Percentiles rank a stretch among this genome's conserved stretches.
phyloP scores from a whole-genome alignment of 441 rosid genomes.

The Viola pubescens region DNA sequence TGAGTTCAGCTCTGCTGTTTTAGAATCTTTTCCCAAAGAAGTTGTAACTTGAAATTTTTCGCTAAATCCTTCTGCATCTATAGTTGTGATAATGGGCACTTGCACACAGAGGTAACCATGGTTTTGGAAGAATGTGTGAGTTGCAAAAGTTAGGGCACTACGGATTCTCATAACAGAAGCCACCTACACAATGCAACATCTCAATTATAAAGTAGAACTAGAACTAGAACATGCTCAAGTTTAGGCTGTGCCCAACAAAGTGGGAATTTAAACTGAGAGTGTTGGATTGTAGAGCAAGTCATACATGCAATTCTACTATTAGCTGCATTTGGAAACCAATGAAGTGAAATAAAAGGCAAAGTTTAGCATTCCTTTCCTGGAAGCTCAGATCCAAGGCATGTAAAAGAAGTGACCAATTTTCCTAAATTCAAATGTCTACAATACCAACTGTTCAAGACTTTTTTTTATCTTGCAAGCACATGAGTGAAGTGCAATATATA shows the following conservation, averaged over 20 bases:
- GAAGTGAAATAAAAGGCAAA: too few species aligned
- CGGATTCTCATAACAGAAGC: constrained; percentile 67
- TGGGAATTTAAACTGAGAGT: too few species aligned
- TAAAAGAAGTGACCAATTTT: too few species aligned
- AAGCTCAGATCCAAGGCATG: too few species aligned
- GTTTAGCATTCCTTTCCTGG: too few species aligned
- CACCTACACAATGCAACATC: constrained; percentile 39
- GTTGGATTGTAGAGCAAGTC: too few species aligned
- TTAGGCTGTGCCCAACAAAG: not conserved
- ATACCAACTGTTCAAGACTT: too few species aligned
- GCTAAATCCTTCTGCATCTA: constrained; percentile 46
- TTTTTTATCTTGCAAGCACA: too few species aligned
- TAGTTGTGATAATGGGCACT: constrained; percentile 68
- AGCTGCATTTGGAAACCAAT: too few species aligned
- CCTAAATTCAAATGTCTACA: too few species aligned
- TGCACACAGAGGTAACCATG: constrained; percentile 63
- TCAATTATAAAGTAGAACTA: not conserved
- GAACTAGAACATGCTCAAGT: not conserved
- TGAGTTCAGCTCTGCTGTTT: constrained; percentile 17
- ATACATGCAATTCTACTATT: too few species aligned
- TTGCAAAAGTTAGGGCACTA: constrained; percentile 52
- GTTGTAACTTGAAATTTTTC: constrained; percentile 59
- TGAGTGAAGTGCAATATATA: too few species aligned
- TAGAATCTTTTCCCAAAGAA: constrained; percentile 27
- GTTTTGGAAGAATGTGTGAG: constrained; percentile 62